A percentile compares a stretch with the other conserved stretches of the same genome.
Evolutionary conservation across 75 land plant genomes (phyloP).

Genomic region (Selaginella tamariscina): DNA sequence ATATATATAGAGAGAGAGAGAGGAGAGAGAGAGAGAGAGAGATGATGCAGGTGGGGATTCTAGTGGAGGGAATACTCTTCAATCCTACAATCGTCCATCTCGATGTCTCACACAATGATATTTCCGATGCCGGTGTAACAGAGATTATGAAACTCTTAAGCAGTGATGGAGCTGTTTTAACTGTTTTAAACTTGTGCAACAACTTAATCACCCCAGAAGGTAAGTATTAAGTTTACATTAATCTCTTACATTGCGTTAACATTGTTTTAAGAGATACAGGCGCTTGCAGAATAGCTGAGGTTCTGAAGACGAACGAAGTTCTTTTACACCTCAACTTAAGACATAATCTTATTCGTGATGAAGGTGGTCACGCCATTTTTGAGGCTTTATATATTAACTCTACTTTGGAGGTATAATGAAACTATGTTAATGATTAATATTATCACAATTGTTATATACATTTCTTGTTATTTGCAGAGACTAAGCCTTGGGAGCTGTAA

Average conservation of each 20-base stretch:
- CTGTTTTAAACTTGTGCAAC: conserved; percentile 26
- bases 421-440: not conserved
- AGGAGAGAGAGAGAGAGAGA: not conserved
- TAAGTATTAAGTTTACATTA: not conserved
- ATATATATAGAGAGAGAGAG: too few relatives aligned
- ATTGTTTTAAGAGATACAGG: conserved; percentile 10
- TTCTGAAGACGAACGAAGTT: conserved; percentile 14
- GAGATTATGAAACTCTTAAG: conserved; percentile 15
- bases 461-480: conserved; percentile 19
- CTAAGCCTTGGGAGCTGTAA: conserved; percentile 20
- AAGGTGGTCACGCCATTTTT: conserved; percentile 26
- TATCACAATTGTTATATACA: not conserved
- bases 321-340: conserved; percentile 22
- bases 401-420: conserved; percentile 10
- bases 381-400: conserved; percentile 23
- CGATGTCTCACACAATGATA: conserved; percentile 27
- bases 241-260: too few relatives aligned
- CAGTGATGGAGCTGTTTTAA: conserved; percentile 17
- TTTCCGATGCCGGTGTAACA: conserved; percentile 24
- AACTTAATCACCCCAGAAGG: conserved; percentile 18
- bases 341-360: conserved; percentile 23
- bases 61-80: conserved; percentile 19
- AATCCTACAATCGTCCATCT: conserved; percentile 24
- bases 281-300: conserved; percentile 19
- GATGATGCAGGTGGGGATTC: conserved; percentile 14